Evolutionary conservation across 371 early-diverging fungal species (phyloP), one percentile per base, ranked within the genome.

Genomic region (Rhizopus stolonifer): DNA sequence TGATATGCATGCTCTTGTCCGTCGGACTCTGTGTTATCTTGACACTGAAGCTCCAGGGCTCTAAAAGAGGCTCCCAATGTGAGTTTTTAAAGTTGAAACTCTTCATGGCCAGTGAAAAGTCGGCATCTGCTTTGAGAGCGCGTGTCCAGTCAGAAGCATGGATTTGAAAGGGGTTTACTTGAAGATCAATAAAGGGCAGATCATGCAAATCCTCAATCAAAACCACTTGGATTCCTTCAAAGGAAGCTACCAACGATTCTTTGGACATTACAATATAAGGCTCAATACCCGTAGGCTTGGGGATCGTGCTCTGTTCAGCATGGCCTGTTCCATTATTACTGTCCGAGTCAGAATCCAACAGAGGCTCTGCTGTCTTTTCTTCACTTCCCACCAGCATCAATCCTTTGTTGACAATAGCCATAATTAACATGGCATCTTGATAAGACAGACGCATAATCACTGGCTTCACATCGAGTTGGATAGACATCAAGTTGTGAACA

Each of bases 31-130:
- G 70, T 7, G 62, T 47, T 0, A 65, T 56, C 26, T 69, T 69
- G 23, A 82, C 53, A 31, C 60, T 46, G 32, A 83, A 80, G 2
- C 53, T 60, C 86, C 88, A 92, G 7, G 89, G 87, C 61, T 95
- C 95, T 6, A 93, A 55, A 21, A 94, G 50, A 3, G 95, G 94
- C 61, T 95, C 95, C 95, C 95, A 95, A 56, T 92, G 90, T 24
- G 94, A 93, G 64, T 88, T 92, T 54, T 84, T 84, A 36, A 89
- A 69, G 65, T 95, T 94, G 54, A 88, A 95, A 67, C 86, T 91
- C 64, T 95, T 95, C 47, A 86, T 84, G 34, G 86, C 80, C 32
- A 93, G 49, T 18, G 74, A 66, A 17, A 97, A 64, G 5, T 82
- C 74, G 6, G 86, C 81, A 56, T 89, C 84, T 9, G 92, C 83